Percentiles rank a stretch among this genome's conserved stretches.
These are phyloP conservation scores for Azolla pinnata DNA, from an alignment of 75 land plant genomes.

Conservation along the genomic window DNA sequence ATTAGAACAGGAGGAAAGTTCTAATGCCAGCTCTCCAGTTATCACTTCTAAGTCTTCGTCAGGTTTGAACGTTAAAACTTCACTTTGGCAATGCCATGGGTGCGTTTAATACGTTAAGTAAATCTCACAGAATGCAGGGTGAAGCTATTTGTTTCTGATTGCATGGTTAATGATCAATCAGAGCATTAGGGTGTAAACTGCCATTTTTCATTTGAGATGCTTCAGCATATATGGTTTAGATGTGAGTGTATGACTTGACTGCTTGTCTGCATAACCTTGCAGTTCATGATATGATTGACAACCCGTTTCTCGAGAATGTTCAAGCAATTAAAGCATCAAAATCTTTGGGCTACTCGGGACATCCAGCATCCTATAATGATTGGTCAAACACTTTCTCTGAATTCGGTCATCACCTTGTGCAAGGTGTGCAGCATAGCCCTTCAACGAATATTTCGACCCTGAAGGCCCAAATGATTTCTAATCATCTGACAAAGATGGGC, in stretches of 20 bases:
- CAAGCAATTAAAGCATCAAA: neutral
- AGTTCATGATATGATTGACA: neutral
- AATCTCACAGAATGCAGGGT: neutral
- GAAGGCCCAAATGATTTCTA: neutral
- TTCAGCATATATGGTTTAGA: neutral
- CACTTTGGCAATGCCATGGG: too few relatives aligned
- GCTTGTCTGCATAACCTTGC: neutral
- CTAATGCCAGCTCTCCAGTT: conserved; percentile 10
- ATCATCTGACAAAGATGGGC: neutral
- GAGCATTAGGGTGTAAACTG: neutral
- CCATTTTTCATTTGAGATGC: neutral
- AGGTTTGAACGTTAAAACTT: neutral
- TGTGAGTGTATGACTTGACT: neutral
- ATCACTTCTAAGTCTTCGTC: conserved; percentile 13
- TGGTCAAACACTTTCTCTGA: neutral
- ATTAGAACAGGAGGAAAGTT: conserved; percentile 31
- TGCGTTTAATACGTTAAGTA: too few relatives aligned
- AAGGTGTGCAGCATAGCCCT: neutral
- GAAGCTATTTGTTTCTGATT: neutral
- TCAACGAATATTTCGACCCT: neutral
- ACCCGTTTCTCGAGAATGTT: neutral
- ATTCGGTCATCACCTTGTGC: neutral
- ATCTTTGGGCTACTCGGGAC: neutral
- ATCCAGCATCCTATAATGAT: neutral
- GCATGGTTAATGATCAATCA: neutral